Base-by-base conservation (phyloP, 129 eudicot species). In the Rutidosis leptorrhynchoides region DNA sequence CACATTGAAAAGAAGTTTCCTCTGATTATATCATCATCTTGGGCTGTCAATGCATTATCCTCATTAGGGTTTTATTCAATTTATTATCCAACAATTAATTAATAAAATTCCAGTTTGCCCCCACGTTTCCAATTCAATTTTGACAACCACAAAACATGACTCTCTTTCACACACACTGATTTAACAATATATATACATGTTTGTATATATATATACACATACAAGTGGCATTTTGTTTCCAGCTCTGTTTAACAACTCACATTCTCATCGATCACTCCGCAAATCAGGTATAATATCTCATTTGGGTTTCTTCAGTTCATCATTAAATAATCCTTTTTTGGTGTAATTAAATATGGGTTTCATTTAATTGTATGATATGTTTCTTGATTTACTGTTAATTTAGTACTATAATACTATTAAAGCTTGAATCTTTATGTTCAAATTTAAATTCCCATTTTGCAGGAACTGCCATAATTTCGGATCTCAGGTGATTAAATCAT, bases 261-360 rank as follows among this genome's bases (percentile, higher is more conserved):
- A 12, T 40, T 40, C 46, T 40, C 80, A 68, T 75, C 80, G 74
- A 32, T 75, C 75, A 68, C 80, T 75, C 80, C 80, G 80, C 73
- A 74, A 26, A 24, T 20, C 21, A 73, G 79, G 80, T 74, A 65
- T 27, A 70, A 17, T 75, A n/a, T 65, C 54, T 63, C 60, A 78
- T 52, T 40, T 60, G 65, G 69, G 65, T 69, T 19, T 65, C 35
- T 23, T 24, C 17, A 37, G 17, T 43, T 20, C 15, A 55, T 51
- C 52, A n/a, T 58, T 58, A 10, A 56, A 27, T 58, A 35, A 16
- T 54, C 49, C 16, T 30, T 65, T 33, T 37, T 30, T 10, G 28
- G 1, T 20, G 12, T 43, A 35, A 42, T 52, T 7, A 33, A 33
- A 69, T 43, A 3, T 29, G 25, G 46, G 53, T 45, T 35, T 28